A percentile compares a stretch with the other conserved stretches of the same genome.
phyloP scores from a whole-genome alignment of 139 green algal species.

The Yamagishiella unicocca region DNA sequence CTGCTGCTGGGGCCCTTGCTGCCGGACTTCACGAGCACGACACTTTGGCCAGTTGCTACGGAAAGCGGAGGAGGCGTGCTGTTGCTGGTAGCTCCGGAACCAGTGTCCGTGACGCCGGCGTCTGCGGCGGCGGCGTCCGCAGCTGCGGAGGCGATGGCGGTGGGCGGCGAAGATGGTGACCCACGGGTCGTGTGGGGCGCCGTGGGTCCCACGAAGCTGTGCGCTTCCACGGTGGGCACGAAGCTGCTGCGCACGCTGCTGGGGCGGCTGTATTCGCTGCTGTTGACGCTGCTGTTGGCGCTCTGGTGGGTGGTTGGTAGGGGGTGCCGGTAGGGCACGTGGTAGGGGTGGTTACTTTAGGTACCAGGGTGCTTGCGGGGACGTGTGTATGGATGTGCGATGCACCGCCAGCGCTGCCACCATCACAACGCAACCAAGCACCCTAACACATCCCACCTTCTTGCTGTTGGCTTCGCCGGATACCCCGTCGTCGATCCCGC shows the following conservation, averaged over 20 bases:
- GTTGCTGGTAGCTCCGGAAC: background rate
- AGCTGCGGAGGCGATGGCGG: background rate
- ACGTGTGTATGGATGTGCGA: too few relatives aligned
- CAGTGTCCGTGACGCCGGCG: background rate
- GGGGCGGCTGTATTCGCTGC: slow-evolving; percentile 17
- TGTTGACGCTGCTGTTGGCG: background rate
- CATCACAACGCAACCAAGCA: too few relatives aligned
- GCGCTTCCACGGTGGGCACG: slow-evolving; percentile 27
- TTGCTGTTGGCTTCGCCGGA: too few relatives aligned
- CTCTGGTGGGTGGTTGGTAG: background rate
- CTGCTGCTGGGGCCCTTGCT: background rate
- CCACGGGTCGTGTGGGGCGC: background rate
- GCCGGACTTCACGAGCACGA: background rate
- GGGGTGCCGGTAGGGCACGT: too few relatives aligned
- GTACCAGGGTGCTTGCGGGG: too few relatives aligned
- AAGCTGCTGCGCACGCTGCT: slow-evolving; percentile 34
- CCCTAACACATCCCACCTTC: too few relatives aligned
- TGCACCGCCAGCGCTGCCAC: too few relatives aligned
- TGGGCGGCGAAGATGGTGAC: background rate
- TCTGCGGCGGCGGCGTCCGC: background rate
- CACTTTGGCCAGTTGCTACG: background rate
- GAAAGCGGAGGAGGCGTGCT: background rate
- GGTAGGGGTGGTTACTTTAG: too few relatives aligned
- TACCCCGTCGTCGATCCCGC: too few relatives aligned
- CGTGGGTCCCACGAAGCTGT: background rate